Percentiles rank a stretch among this genome's conserved stretches.
These are phyloP conservation scores for Gossypium gossypioides DNA, from an alignment of 441 rosid genomes.

Conservation along the genomic window DNA sequence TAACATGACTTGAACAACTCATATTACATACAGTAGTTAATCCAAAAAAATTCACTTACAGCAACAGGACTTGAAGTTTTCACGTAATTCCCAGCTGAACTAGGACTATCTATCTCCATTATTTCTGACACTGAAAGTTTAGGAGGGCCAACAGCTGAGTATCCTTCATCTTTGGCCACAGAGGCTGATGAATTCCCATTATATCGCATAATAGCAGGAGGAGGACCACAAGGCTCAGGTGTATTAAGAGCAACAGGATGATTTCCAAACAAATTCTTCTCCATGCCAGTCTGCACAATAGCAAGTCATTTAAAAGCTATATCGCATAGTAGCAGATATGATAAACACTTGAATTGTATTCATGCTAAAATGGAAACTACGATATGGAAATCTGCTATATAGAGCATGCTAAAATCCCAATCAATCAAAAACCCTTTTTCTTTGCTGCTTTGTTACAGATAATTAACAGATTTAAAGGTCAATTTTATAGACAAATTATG, in stretches of 20 bases:
- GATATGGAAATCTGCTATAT: neutral
- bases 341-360: neutral
- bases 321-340: neutral
- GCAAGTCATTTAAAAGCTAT: neutral
- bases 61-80: slow-evolving; percentile 64
- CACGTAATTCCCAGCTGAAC: slow-evolving; percentile 56
- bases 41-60: slow-evolving; percentile 41
- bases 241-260: slow-evolving; percentile 61
- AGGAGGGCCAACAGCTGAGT: slow-evolving; percentile 36
- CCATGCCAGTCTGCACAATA: slow-evolving; percentile 70
- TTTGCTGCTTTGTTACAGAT: neutral
- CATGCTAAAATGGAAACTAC: neutral
- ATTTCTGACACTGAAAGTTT: slow-evolving; percentile 60
- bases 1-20: neutral
- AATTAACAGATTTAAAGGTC: neutral
- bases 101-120: slow-evolving; percentile 75
- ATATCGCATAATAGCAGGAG: neutral
- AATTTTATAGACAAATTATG: neutral
- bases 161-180: slow-evolving; percentile 38
- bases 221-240: slow-evolving; percentile 36
- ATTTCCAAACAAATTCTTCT: slow-evolving; percentile 75
- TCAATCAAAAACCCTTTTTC: neutral
- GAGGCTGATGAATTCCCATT: slow-evolving; percentile 32
- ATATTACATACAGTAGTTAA: slow-evolving; percentile 9
- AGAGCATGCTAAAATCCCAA: neutral